Evolutionary conservation across 345 rosid species (phyloP).

Genomic region (Aurinia saxatilis): DNA sequence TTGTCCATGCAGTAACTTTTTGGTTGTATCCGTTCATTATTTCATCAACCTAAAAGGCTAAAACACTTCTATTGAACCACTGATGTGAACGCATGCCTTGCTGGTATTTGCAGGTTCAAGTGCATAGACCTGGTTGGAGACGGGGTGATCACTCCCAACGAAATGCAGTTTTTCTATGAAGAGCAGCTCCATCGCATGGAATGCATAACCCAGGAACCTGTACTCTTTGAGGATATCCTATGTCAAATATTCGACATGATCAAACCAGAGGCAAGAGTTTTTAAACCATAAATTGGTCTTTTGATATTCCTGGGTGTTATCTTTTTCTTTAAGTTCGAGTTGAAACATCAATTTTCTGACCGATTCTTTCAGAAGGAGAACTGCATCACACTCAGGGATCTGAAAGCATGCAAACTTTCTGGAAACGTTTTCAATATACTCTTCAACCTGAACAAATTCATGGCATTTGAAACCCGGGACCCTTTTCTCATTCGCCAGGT

Average conservation of each 20-base stretch:
- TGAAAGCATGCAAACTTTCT: conserved; percentile 64
- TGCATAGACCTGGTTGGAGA: conserved; percentile 88
- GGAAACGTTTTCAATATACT: conserved; percentile 81
- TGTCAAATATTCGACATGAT: conserved; percentile 92
- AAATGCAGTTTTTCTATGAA: conserved; percentile 80
- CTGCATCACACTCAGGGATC: conserved; percentile 54
- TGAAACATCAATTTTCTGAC: neutral
- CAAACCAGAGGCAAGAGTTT: conserved; percentile 52
- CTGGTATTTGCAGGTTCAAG: conserved; percentile 57
- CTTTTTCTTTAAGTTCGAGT: neutral
- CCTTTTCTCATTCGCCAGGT: conserved; percentile 81
- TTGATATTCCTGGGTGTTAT: neutral
- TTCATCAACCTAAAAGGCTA: neutral
- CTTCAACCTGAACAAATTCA: conserved; percentile 77
- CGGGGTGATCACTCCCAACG: conserved; percentile 72
- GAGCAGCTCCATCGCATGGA: conserved; percentile 89
- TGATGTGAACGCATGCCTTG: neutral
- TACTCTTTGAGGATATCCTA: conserved; percentile 69
- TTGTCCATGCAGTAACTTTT: neutral
- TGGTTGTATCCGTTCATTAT: neutral
- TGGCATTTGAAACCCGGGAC: conserved; percentile 81
- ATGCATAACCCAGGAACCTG: conserved; percentile 75
- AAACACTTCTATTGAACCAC: neutral
- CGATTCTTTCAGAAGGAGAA: conserved; percentile 36
- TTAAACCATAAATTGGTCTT: neutral